Evolutionary conservation across 1,139 yeast genomes (phyloP).

Genomic region (Protomyces gravidus): DNA sequence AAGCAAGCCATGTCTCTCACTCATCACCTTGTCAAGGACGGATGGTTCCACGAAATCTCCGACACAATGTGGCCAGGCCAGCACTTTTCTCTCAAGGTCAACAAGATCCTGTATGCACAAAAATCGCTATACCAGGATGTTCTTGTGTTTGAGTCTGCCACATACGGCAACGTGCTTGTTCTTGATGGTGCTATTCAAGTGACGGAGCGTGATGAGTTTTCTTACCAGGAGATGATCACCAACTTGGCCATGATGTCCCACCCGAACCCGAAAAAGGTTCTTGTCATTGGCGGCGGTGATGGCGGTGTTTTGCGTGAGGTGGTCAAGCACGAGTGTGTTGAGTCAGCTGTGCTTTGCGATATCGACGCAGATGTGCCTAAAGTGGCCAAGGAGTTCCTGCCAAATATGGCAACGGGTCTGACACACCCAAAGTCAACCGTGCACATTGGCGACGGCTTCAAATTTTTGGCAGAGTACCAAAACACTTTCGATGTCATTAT

Average conservation of each 20-base stretch:
- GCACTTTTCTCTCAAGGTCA: slow-evolving; percentile 72
- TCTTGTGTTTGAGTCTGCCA: slow-evolving; percentile 65
- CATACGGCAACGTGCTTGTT: slow-evolving; percentile 79
- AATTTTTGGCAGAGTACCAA: slow-evolving; percentile 56
- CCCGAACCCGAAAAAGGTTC: slow-evolving; percentile 64
- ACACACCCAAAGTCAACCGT: slow-evolving; percentile 68
- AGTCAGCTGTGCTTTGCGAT: slow-evolving; percentile 75
- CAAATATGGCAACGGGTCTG: slow-evolving; percentile 71
- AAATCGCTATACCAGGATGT: slow-evolving; percentile 79
- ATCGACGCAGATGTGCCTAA: slow-evolving; percentile 79
- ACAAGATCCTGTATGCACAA: slow-evolving; percentile 67
- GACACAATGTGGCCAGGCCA: slow-evolving; percentile 89
- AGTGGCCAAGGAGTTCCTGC: slow-evolving; percentile 68
- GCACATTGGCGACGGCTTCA: slow-evolving; percentile 82
- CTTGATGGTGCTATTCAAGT: slow-evolving; percentile 84
- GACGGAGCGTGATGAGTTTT: slow-evolving; percentile 84
- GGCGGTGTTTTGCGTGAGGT: slow-evolving; percentile 88
- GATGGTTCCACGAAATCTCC: slow-evolving; percentile 90
- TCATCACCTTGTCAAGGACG: slow-evolving; percentile 46
- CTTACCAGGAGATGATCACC: slow-evolving; percentile 82
- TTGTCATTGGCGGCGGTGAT: slow-evolving; percentile 92
- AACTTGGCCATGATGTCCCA: slow-evolving; percentile 76
- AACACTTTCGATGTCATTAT: slow-evolving; percentile 76
- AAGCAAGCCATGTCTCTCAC: slow-evolving; percentile 17
- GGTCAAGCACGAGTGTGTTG: slow-evolving; percentile 66